phyloP scores from a whole-genome alignment of 495 filamentous ascomycete species.

The Penicillium cataractarum region DNA sequence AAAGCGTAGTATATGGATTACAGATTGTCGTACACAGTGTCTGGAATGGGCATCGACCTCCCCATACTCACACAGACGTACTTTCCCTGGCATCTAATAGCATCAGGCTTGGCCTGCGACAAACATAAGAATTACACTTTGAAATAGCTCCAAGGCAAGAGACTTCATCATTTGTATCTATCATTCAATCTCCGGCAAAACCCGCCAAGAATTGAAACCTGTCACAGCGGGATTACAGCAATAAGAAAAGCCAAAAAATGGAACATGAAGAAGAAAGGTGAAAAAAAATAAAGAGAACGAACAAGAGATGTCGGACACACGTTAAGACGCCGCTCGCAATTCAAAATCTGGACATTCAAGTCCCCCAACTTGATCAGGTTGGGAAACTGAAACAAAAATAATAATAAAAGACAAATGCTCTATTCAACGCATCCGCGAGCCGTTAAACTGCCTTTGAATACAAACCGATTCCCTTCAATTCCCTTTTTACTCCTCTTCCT shows the following conservation, averaged over 20 bases:
- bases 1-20: too few species aligned
- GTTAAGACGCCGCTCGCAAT: constrained; percentile 41
- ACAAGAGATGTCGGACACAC: constrained; percentile 29
- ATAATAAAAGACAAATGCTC: constrained; percentile 21
- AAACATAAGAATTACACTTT: background rate
- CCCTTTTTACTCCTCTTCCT: constrained; percentile 29
- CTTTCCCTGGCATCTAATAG: too few species aligned
- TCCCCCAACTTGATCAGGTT: constrained; percentile 20
- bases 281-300: constrained; percentile 5
- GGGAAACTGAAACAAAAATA: constrained; percentile 17
- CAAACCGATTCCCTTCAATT: constrained; percentile 18
- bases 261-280: constrained; percentile 3
- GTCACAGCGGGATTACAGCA: constrained; percentile 22
- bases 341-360: constrained; percentile 28
- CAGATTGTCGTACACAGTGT: too few species aligned
- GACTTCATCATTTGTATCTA: constrained; percentile 18
- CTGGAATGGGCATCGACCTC: background rate
- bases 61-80: background rate
- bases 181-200: constrained; percentile 16
- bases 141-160: background rate
- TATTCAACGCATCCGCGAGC: constrained; percentile 28
- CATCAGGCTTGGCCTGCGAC: too few species aligned
- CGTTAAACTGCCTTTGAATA: constrained; percentile 23
- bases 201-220: constrained; percentile 13
- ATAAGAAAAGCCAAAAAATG: constrained; percentile 8